phyloP scores from a whole-genome alignment of 2,329 filamentous ascomycete species.

The Fusarium decemcellulare region DNA sequence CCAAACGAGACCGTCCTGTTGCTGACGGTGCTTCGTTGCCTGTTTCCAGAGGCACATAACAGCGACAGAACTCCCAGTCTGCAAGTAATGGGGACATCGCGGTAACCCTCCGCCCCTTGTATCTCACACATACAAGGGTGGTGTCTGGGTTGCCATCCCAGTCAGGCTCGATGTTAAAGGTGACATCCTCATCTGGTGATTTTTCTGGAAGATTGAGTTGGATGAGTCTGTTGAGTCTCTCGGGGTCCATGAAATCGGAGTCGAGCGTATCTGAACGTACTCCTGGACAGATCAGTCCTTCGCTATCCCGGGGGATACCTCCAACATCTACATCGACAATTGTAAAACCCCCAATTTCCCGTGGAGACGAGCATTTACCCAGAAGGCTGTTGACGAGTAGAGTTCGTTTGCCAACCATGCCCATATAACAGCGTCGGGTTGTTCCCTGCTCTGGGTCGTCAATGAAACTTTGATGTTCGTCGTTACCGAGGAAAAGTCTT shows the following conservation, averaged over 20 bases:
- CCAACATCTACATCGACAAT: not conserved
- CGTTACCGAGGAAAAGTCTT: not conserved
- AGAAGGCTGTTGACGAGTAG: not conserved
- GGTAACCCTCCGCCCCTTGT: not conserved
- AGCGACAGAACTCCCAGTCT: not conserved
- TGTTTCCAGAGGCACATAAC: not conserved
- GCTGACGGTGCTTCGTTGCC: too few species aligned
- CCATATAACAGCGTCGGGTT: not conserved
- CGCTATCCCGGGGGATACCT: not conserved
- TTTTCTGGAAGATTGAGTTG: not conserved
- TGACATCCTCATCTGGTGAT: not conserved
- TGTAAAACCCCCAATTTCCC: not conserved
- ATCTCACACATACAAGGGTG: not conserved
- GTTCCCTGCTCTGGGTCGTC: not conserved
- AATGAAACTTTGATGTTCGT: not conserved
- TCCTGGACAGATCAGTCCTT: not conserved
- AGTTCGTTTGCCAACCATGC: not conserved
- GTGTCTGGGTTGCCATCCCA: constrained; percentile 1
- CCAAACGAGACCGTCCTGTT: too few species aligned
- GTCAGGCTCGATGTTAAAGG: not conserved
- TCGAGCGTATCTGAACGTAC: not conserved
- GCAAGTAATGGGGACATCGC: not conserved
- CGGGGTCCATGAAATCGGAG: not conserved
- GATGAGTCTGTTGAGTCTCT: too few species aligned
- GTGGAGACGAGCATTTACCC: not conserved